Conservation (phyloP, 1,139 yeast genomes). For the Ashbya aceris region DNA sequence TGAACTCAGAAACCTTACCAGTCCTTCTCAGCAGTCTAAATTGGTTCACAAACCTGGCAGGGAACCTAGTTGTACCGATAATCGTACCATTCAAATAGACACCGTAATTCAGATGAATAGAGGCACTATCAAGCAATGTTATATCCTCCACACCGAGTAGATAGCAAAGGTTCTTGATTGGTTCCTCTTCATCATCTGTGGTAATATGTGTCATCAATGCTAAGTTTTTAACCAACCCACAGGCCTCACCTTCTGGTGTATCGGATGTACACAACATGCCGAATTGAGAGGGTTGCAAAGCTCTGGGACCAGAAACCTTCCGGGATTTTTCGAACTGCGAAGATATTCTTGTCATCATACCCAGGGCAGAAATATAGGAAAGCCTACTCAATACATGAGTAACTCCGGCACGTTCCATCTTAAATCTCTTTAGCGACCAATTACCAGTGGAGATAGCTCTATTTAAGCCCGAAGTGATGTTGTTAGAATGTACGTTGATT, state of each 20-base stretch:
- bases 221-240: constrained; percentile 93
- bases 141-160: constrained; percentile 87
- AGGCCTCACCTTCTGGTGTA: constrained; percentile 99
- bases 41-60: constrained; percentile 65
- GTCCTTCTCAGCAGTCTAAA: constrained; percentile 77
- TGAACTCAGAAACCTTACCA: constrained; percentile 82
- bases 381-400: constrained; percentile 90
- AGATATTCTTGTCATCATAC: constrained; percentile 99
- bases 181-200: constrained; percentile 94
- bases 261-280: constrained; percentile 99
- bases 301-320: constrained; percentile 98
- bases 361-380: constrained; percentile 88
- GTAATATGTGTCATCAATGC: constrained; percentile 99
- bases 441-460: constrained; percentile 97
- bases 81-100: constrained; percentile 90
- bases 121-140: constrained; percentile 70
- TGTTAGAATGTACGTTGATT: constrained; percentile 82
- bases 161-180: constrained; percentile 67
- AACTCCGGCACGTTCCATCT: constrained; percentile 99
- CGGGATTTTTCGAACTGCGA: constrained; percentile 97
- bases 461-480: constrained; percentile 88
- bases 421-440: constrained; percentile 96
- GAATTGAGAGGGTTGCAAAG: constrained; percentile 96
- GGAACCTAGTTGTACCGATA: constrained; percentile 81
- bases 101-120: constrained; percentile 74